phyloP scores from a whole-genome alignment of 768 basidiomycete species.

The Astraeus odoratus region DNA sequence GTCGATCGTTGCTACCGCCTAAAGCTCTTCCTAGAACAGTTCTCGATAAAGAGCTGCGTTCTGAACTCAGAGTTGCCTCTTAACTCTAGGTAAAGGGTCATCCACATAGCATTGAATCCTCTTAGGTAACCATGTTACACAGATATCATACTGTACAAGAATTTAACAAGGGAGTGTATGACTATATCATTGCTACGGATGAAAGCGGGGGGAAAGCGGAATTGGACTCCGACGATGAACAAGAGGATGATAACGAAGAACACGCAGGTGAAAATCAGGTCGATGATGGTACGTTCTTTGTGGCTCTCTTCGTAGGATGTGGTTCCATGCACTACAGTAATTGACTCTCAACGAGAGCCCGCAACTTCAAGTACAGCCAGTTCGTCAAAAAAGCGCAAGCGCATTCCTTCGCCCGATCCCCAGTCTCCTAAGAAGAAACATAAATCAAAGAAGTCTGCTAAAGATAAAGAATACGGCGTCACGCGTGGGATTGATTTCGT shows the following conservation, averaged over 20 bases:
- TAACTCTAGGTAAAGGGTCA: conserved; percentile 64
- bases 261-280: conserved; percentile 1
- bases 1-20: conserved; percentile 92
- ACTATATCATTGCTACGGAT: conserved; percentile 97
- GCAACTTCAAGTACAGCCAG: conserved; percentile 14
- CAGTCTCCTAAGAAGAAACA: conserved; percentile 40
- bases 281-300: conserved; percentile 26
- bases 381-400: conserved; percentile 51
- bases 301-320: conserved; percentile 13
- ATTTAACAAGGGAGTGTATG: conserved; percentile 97
- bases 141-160: conserved; percentile 97
- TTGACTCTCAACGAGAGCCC: conserved; percentile 44
- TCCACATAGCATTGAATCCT: not conserved
- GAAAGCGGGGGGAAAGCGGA: conserved; percentile 60
- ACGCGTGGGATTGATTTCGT: conserved; percentile 96
- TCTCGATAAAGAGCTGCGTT: conserved; percentile 93
- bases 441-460: conserved; percentile 40
- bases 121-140: conserved; percentile 3
- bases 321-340: conserved; percentile 36
- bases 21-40: conserved; percentile 97
- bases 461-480: conserved; percentile 83
- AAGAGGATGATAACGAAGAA: conserved; percentile 29
- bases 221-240: conserved; percentile 43
- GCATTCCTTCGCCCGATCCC: conserved; percentile 35
- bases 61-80: conserved; percentile 93